phyloP scores from a whole-genome alignment of 352 stramenopile species.

The Globisporangium sylvaticum region DNA sequence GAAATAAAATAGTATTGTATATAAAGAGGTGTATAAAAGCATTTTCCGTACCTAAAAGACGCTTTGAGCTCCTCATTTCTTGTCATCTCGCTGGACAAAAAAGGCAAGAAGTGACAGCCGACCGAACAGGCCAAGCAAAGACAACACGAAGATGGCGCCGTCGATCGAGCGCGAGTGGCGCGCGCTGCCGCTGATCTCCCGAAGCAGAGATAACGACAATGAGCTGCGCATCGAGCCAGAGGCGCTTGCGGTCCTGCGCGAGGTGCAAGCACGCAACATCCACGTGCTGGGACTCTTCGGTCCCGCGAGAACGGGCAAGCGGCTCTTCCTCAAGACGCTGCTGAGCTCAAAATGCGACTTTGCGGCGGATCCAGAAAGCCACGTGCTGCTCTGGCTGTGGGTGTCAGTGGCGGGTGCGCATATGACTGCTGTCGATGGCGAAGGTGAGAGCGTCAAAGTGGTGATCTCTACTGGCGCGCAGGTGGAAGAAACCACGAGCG shows the following conservation, averaged over 20 bases:
- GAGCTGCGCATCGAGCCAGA: slow-evolving; percentile 18
- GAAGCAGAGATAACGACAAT: background rate
- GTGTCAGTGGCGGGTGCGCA: background rate
- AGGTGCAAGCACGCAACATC: slow-evolving; percentile 14
- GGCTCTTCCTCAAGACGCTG: slow-evolving; percentile 43
- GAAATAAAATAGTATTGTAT: background rate
- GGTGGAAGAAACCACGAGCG: slow-evolving; percentile 11
- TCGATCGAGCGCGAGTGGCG: slow-evolving; percentile 27
- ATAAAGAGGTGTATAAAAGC: background rate
- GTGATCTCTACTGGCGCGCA: slow-evolving; percentile 23
- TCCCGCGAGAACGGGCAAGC: slow-evolving; percentile 32
- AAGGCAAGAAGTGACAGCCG: slow-evolving; percentile 13
- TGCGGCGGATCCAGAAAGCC: slow-evolving; percentile 1
- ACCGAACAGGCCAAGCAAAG: slow-evolving; percentile 13
- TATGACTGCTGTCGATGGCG: background rate
- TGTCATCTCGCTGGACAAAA: background rate
- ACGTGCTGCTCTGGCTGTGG: slow-evolving; percentile 56
- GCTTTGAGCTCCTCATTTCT: background rate
- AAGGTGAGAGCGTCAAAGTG: slow-evolving; percentile 11
- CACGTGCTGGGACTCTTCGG: slow-evolving; percentile 46
- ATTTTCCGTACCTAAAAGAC: no score
- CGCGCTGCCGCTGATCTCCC: slow-evolving; percentile 36
- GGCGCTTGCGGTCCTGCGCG: slow-evolving; percentile 23
- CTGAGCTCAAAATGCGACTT: slow-evolving; percentile 28
- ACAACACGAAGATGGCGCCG: slow-evolving; percentile 15